Percentiles rank a stretch among this genome's conserved stretches.
phyloP scores from a whole-genome alignment of 139 green algal genomes.

The Chlorella sp. region DNA sequence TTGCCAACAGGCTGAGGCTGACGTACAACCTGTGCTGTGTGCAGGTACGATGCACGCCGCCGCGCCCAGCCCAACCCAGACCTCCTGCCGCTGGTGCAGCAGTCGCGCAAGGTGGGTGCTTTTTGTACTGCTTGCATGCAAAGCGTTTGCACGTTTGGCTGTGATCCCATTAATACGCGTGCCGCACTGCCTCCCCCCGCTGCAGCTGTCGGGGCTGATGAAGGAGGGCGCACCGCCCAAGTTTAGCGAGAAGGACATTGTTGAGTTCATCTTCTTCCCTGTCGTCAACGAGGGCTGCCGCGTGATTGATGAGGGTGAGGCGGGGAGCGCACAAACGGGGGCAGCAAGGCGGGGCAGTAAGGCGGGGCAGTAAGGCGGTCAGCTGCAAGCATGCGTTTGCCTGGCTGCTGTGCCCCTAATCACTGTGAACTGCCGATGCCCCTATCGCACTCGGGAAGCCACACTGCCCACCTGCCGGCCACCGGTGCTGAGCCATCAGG shows the following conservation, averaged over 20 bases:
- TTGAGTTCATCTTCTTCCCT: slow-evolving; percentile 99
- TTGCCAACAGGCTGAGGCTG: too few species aligned
- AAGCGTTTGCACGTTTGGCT: too few species aligned
- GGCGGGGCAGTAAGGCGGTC: too few species aligned
- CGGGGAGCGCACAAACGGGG: background rate
- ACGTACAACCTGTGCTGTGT: slow-evolving; percentile 79
- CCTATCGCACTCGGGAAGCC: too few species aligned
- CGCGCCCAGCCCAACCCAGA: slow-evolving; percentile 80
- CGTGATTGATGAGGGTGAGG: slow-evolving; percentile 69
- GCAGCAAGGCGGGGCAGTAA: background rate
- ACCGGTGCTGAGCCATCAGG: too few species aligned
- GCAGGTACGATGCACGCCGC: slow-evolving; percentile 88
- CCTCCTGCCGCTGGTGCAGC: slow-evolving; percentile 65
- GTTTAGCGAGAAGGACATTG: slow-evolving; percentile 77
- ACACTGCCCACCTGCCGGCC: too few species aligned
- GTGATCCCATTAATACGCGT: too few species aligned
- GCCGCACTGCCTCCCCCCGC: too few species aligned
- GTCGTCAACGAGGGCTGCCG: slow-evolving; percentile 92
- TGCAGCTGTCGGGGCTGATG: slow-evolving; percentile 41
- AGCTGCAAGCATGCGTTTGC: too few species aligned
- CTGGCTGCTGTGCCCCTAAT: too few species aligned
- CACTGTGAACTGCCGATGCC: too few species aligned
- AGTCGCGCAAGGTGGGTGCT: slow-evolving; percentile 40
- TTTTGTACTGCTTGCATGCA: too few species aligned
- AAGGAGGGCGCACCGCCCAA: slow-evolving; percentile 38